Base-by-base conservation (phyloP, 73 alveolate species). In the Blepharisma stoltei region DNA sequence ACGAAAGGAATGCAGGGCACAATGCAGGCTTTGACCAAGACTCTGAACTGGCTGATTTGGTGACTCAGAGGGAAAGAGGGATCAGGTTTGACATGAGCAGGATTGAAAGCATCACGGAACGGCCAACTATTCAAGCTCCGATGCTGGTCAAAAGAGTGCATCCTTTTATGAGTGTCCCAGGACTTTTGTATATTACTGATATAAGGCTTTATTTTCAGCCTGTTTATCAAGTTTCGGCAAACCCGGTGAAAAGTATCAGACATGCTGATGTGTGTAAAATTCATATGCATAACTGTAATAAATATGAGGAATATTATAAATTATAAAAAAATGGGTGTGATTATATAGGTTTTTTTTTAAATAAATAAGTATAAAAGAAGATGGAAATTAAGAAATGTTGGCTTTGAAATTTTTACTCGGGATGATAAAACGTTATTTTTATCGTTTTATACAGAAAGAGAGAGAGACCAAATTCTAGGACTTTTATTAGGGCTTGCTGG, bases 151-250 rank as follows among this genome's bases (percentile, higher is more conserved):
- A 95, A 55, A 90, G 92, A 85, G 85, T 96, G 78, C 81, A 92
- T 50, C 99, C 99, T 44, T 83, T 96, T 84, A 89, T 94, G 27
- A 82, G 89, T 54, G 81, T 91, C 0, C 92, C 90, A 60, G 99
- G 99, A 5, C 81, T 92, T 81, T 77, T 96, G 70, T 94, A 88
- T 86, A 48, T 93, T 6, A 96, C 99, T 4, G 91, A 94, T 82
- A 91, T 85, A 82, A 89, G 95, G 76, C 86, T 96, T 0, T 96
- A 96, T 79, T 96, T 96, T 93, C 91, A 96, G 76, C 99, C 98
- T 7, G 87, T 91, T 77, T 94, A 92, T 65, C 82, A 92, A 48
- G 85, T 89, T 43, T 81, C 96, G 70, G 82, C 95, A 7, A 92
- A 94, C 78, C 97, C 97, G 70, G 95, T 92, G 37, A 89, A 88